Evolutionary conservation across 73 alveolate species (phyloP).

Genomic region (Paramecium biaurelia): DNA sequence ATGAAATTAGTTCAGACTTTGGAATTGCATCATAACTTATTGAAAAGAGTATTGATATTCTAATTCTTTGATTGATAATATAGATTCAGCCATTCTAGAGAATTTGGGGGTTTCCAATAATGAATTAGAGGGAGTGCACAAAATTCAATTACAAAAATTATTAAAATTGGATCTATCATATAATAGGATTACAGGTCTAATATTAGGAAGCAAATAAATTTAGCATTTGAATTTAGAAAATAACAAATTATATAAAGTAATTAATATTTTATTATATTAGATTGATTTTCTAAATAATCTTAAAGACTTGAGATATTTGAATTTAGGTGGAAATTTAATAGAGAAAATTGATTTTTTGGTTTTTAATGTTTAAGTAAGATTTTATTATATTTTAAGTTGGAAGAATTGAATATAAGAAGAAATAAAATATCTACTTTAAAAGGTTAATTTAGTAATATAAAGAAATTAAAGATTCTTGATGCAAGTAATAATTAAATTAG

Average conservation of each 20-base stretch:
- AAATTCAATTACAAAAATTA: neutral
- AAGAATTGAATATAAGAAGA: neutral
- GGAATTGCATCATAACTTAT: neutral
- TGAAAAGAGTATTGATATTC: neutral
- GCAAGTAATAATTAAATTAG: neutral
- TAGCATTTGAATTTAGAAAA: neutral
- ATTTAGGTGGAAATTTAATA: neutral
- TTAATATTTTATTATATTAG: neutral
- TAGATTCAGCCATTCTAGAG: neutral
- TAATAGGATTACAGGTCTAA: neutral
- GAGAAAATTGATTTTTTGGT: conserved; percentile 9
- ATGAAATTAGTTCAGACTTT: neutral
- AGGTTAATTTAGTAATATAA: neutral
- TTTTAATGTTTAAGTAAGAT: neutral
- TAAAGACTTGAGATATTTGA: neutral
- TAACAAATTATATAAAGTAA: neutral
- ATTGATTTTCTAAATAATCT: neutral
- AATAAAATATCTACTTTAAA: neutral
- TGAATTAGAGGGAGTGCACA: neutral
- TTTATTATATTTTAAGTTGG: neutral
- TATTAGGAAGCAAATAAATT: neutral
- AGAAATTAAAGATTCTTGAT: neutral
- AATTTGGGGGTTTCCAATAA: neutral
- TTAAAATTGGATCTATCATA: neutral
- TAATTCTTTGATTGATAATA: neutral